These are phyloP conservation scores for Plenodomus biglobosus DNA, from an alignment of 2,329 filamentous ascomycete genomes.

Conservation along the genomic window DNA sequence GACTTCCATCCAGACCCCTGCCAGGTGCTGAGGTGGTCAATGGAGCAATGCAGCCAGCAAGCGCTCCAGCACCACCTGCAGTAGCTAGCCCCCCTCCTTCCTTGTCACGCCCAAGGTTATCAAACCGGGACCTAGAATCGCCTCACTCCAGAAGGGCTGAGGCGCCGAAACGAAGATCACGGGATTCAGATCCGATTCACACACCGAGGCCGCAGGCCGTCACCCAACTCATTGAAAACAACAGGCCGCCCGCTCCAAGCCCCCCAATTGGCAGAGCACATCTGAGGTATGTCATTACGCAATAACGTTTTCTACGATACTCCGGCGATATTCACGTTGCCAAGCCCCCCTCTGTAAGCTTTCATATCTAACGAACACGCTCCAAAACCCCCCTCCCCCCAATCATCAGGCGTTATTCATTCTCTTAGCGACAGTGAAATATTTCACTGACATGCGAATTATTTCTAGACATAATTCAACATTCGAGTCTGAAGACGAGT, in stretches of 20 bases:
- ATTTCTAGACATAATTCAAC: constrained; percentile 22
- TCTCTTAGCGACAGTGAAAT: neutral
- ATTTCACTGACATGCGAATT: neutral
- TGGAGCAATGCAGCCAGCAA: constrained; percentile 12
- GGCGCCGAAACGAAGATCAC: constrained; percentile 21
- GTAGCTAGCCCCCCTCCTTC: constrained; percentile 11
- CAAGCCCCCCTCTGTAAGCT: neutral
- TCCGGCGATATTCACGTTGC: neutral
- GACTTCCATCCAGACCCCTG: neutral
- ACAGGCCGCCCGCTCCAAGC: constrained; percentile 39
- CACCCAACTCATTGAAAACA: constrained; percentile 30
- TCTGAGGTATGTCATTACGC: constrained; percentile 16
- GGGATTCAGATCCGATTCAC: constrained; percentile 14
- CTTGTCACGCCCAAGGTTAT: constrained; percentile 17
- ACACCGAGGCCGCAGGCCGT: constrained; percentile 18
- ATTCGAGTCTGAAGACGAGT: constrained; percentile 39
- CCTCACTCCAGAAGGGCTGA: constrained; percentile 24
- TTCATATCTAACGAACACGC: neutral
- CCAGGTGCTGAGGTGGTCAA: neutral
- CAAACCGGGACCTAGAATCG: constrained; percentile 18
- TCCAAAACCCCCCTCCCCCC: neutral
- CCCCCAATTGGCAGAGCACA: constrained; percentile 36
- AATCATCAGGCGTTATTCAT: neutral
- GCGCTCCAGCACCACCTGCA: constrained; percentile 14
- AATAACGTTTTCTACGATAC: neutral